Base-by-base conservation (phyloP, 176 grass and related monocot species). In the Musa beccarii region DNA sequence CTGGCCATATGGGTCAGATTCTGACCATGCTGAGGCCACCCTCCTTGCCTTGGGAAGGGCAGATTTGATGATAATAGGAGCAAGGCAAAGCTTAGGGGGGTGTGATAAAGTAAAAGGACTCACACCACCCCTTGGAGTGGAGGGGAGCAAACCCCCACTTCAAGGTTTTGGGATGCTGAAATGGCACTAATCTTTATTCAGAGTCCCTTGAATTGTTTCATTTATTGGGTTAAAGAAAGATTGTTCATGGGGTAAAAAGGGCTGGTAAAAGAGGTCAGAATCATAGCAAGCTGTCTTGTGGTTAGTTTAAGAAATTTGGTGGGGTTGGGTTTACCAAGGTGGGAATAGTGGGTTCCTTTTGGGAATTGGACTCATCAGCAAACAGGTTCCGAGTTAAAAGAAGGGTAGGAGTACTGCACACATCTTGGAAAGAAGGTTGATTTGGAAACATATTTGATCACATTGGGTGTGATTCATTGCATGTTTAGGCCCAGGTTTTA, bases 11-110 rank as follows among this genome's bases (percentile, higher is more conserved):
- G 54, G 10, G 54, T 14, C 14, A 56, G 54, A 14, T 14, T 56
- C 54, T 56, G 54, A 16, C 14, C 54, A 43, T 43, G 34, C 34
- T 43, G 34, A 56, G 54, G 54, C 14, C 54, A 56, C 54, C 54
- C 21, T 29, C 23, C 8, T 34, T 43, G 66, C 66, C 23, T 68
- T 8, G 66, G 66, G 66, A 68, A 49, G 3, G 66, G 65, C 13
- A 28, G 66, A 68, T 49, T 68, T 49, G 66, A 68, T 68, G 66
- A 68, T 68, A 68, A 68, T 68, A 17, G 66, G 66, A 68, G 66
- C 66, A 34, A 68, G 66, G 66, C 26, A 68, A 68, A 49, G 66
- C 11, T 68, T 68, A 29, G 66, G 28, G 25, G 28, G 29, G 66
- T 2, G 66, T 19, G 66, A 15, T 68, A 17, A 68, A 68, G 66